phyloP scores from a whole-genome alignment of 495 filamentous ascomycete species.

The Cryomyces minteri region DNA sequence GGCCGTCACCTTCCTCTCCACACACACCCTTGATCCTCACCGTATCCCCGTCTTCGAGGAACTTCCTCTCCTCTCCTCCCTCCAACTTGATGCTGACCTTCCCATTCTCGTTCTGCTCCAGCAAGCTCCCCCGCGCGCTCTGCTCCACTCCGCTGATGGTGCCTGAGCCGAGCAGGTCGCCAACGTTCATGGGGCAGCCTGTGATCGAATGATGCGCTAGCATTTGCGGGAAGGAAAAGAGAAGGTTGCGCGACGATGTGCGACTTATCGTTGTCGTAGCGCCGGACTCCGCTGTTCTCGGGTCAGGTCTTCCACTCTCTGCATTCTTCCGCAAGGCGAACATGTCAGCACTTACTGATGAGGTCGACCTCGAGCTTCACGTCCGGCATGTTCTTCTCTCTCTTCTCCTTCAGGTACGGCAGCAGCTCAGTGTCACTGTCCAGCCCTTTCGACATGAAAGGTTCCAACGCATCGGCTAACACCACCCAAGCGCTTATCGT shows the following conservation, averaged over 20 bases:
- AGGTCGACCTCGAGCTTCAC: slow-evolving; percentile 61
- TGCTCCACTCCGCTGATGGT: slow-evolving; percentile 64
- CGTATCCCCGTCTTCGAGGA: slow-evolving; percentile 72
- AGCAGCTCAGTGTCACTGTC: slow-evolving; percentile 45
- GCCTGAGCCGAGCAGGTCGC: slow-evolving; percentile 75
- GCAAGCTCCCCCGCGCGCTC: slow-evolving; percentile 48
- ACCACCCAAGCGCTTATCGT: slow-evolving; percentile 83
- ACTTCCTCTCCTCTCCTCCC: slow-evolving; percentile 53
- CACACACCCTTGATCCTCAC: slow-evolving; percentile 52
- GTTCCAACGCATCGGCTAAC: slow-evolving; percentile 63
- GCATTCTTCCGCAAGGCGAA: not conserved
- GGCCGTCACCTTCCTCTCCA: slow-evolving; percentile 23
- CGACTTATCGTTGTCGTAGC: slow-evolving; percentile 43
- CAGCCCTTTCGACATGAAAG: slow-evolving; percentile 39
- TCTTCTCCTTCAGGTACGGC: slow-evolving; percentile 50
- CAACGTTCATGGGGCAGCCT: slow-evolving; percentile 64
- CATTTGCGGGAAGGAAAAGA: slow-evolving; percentile 93
- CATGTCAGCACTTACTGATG: slow-evolving; percentile 30
- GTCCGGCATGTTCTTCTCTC: slow-evolving; percentile 46
- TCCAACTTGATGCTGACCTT: slow-evolving; percentile 48
- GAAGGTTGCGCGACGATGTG: slow-evolving; percentile 50
- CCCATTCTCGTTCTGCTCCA: slow-evolving; percentile 60
- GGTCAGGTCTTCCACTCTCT: not conserved
- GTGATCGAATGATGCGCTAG: slow-evolving; percentile 77
- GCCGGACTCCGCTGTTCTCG: slow-evolving; percentile 29